These are phyloP conservation scores for Hypoxylon cercidicola DNA, from an alignment of 495 filamentous ascomycete species.

Conservation along the genomic window DNA sequence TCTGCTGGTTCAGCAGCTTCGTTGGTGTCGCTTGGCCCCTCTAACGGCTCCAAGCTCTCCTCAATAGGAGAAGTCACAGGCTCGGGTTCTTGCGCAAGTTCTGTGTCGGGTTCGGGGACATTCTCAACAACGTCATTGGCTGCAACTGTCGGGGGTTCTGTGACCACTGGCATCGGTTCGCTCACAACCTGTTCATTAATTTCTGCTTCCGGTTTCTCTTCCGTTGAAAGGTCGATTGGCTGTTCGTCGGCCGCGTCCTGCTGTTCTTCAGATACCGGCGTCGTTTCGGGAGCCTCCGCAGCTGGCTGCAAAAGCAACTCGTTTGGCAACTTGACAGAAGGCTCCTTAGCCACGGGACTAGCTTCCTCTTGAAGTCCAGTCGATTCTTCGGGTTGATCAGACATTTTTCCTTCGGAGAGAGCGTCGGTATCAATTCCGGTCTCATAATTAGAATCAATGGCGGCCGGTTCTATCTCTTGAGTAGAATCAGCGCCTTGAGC, in stretches of 20 bases:
- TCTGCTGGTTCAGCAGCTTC: constrained; percentile 1
- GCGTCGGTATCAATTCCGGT: not conserved
- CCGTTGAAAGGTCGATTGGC: not conserved
- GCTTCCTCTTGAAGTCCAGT: not conserved
- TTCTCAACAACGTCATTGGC: not conserved
- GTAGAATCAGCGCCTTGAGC: not conserved
- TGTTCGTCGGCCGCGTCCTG: not conserved
- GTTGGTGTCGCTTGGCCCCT: not conserved
- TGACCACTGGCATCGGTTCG: not conserved
- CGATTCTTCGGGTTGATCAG: not conserved
- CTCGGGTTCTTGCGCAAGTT: constrained; percentile 1
- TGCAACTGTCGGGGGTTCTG: not conserved
- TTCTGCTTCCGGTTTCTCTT: constrained; percentile 1
- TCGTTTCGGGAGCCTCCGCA: not conserved
- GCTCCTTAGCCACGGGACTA: not conserved
- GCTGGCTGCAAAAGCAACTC: not conserved
- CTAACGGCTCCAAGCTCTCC: not conserved
- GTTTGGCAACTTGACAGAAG: not conserved
- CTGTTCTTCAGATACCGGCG: not conserved
- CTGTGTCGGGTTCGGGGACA: not conserved
- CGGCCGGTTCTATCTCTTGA: not conserved
- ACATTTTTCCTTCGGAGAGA: not conserved
- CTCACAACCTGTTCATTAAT: not conserved
- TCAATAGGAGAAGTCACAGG: not conserved
- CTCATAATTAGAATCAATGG: not conserved